Base-by-base conservation (phyloP, 164 flowering plant genomes). In the Nymphaea colorata region DNA sequence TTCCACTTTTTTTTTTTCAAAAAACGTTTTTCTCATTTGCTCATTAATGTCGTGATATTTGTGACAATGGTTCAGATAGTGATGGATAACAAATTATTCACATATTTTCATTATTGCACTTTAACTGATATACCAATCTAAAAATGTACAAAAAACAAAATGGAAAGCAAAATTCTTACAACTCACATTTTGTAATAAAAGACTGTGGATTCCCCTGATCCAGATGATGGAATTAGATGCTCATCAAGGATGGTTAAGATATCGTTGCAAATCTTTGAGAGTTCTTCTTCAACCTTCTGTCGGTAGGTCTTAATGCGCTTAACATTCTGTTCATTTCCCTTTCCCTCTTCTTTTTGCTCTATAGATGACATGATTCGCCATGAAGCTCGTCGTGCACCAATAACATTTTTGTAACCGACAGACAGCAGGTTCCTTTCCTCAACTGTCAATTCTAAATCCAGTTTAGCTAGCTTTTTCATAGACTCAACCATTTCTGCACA, bases 351-450 rank as follows among this genome's bases (percentile, higher is more conserved):
- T 76, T 89, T 91, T 76, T 89, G 93, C 75, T 91, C 94, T 70
- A 91, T 87, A 2, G 97, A 91, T 42, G 97, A 88, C 94, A 91
- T 83, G 36, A 87, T 89, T 17, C 97, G 84, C 95, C 95, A 89
- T 1, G 97, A 89, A 47, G 97, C 97, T 60, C 97, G 78, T 41
- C 93, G 75, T 43, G 93, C 88, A 59, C 97, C 97, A 68, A 91
- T 87, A 5, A 91, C 97, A 74, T 91, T 89, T 70, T 91, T 91
- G 85, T 91, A 89, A 10, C 91, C 95, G 43, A 91, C 97, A 17
- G 95, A 91, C 2, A 91, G 84, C 51, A 89, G 86, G 72, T 89
- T 91, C 75, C 93, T 82, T 74, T 91, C 97, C 76, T 89, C 97
- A 70, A 89, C 93, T 2, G 89, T 83, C 67, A 91, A 79, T 75